These are phyloP conservation scores for Piromyces finnis DNA, from an alignment of 192 early-diverging fungal species.

Conservation along the genomic window DNA sequence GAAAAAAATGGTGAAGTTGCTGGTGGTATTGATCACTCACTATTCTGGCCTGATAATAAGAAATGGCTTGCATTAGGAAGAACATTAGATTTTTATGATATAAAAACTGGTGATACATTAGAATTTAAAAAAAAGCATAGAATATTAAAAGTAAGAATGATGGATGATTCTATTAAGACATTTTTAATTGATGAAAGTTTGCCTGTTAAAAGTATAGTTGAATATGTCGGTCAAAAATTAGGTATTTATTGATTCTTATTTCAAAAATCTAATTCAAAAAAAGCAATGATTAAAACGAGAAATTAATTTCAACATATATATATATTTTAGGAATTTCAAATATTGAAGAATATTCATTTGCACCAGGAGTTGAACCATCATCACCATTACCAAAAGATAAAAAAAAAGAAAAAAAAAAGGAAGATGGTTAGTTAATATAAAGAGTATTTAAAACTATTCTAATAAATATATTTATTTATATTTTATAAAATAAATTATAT, in stretches of 20 bases:
- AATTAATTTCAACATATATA: no score
- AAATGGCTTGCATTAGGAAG: constrained; percentile 30
- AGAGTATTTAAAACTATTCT: no score
- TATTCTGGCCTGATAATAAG: constrained; percentile 24
- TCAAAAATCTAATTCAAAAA: no score
- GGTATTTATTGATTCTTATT: constrained; percentile 6
- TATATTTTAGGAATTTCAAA: constrained; percentile 29
- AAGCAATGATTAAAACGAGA: no score
- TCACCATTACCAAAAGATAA: constrained; percentile 8
- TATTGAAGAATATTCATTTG: constrained; percentile 36
- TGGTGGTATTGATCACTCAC: constrained; percentile 28
- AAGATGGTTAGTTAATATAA: no score
- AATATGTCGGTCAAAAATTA: constrained; percentile 28
- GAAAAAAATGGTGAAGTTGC: constrained; percentile 23
- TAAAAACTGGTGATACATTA: constrained; percentile 26
- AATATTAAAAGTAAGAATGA: constrained; percentile 19
- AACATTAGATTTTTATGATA: constrained; percentile 36
- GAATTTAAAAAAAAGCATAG: constrained; percentile 42
- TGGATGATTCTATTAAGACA: constrained; percentile 29
- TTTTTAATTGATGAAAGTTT: constrained; percentile 30
- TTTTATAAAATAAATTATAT: no score
- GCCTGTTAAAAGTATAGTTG: constrained; percentile 16
- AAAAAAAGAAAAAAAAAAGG: constrained; percentile 5
- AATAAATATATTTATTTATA: no score
- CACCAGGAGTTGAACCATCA: constrained; percentile 2